phyloP scores from a whole-genome alignment of 345 rosid genomes.

The Ricinus communis region DNA sequence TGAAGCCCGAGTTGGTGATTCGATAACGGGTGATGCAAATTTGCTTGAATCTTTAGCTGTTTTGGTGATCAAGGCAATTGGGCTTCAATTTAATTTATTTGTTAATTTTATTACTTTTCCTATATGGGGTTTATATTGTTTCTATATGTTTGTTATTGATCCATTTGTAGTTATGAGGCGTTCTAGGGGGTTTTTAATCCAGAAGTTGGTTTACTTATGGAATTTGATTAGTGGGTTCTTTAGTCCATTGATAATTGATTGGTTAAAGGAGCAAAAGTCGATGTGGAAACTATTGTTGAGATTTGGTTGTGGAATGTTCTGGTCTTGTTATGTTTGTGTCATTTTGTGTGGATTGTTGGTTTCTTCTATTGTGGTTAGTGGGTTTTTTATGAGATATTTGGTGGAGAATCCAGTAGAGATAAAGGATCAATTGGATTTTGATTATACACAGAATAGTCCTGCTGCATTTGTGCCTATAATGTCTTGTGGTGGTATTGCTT shows the following conservation, averaged over 20 bases:
- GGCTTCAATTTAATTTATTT: conserved; percentile 56
- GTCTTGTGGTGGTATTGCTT: conserved; percentile 48
- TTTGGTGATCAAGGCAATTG: conserved; percentile 61
- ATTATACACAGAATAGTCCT: conserved; percentile 58
- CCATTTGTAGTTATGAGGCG: conserved; percentile 56
- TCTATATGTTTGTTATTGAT: conserved; percentile 44
- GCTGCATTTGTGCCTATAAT: conserved; percentile 60
- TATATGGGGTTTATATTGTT: conserved; percentile 36
- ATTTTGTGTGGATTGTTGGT: conserved; percentile 59
- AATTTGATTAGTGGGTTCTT: conserved; percentile 28
- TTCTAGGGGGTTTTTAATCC: conserved; percentile 30
- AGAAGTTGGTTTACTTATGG: conserved; percentile 27
- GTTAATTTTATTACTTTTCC: conserved; percentile 49
- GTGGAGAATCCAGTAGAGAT: conserved; percentile 59
- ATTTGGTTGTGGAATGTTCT: conserved; percentile 66
- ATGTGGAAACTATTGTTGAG: conserved; percentile 39
- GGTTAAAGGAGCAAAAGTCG: conserved; percentile 50
- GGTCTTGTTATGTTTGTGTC: conserved; percentile 63
- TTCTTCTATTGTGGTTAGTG: conserved; percentile 49
- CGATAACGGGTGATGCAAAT: conserved; percentile 23
- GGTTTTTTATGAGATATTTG: conserved; percentile 52
- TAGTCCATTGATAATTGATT: conserved; percentile 33
- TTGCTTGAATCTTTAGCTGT: conserved; percentile 44
- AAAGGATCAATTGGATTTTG: conserved; percentile 62
- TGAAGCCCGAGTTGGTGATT: neutral